Percentiles rank a stretch among this genome's conserved stretches.
phyloP scores from a whole-genome alignment of 2,329 filamentous ascomycete species.

The Xylaria digitata region DNA sequence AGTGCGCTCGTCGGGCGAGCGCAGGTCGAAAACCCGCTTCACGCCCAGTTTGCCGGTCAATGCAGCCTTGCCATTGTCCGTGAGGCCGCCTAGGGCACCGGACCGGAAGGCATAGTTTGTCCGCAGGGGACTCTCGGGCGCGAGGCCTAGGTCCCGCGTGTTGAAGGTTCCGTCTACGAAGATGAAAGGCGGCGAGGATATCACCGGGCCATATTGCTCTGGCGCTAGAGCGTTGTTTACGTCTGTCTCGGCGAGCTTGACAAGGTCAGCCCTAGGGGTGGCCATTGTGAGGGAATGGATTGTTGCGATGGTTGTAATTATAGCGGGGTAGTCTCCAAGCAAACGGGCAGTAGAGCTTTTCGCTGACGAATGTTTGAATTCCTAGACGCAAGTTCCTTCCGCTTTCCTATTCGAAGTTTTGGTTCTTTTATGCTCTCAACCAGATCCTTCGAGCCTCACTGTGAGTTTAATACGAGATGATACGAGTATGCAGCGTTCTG shows the following conservation, averaged over 20 bases:
- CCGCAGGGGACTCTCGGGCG: conserved; percentile 56
- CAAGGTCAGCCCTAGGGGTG: conserved; percentile 47
- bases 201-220: conserved; percentile 51
- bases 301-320: neutral
- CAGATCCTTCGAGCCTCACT: neutral
- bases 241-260: conserved; percentile 57
- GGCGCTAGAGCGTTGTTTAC: conserved; percentile 54
- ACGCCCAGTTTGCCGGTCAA: conserved; percentile 54
- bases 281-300: conserved; percentile 41
- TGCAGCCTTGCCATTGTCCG: conserved; percentile 52
- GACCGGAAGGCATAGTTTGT: conserved; percentile 59
- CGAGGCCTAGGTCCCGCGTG: conserved; percentile 61
- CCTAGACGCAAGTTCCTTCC: neutral
- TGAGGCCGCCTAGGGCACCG: conserved; percentile 56
- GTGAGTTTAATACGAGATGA: conserved; percentile 2
- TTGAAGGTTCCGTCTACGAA: conserved; percentile 61
- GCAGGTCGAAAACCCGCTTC: conserved; percentile 63
- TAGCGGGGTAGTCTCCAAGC: conserved; percentile 24
- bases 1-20: conserved; percentile 58
- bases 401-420: neutral
- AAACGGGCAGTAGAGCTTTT: neutral
- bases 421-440: neutral
- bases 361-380: neutral
- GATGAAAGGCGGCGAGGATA: conserved; percentile 60
- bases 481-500: conserved; percentile 6